Evolutionary conservation across 2,329 filamentous ascomycete genomes (phyloP), one percentile per base, ranked within the genome.

Genomic region (Clonostachys rhizophaga): DNA sequence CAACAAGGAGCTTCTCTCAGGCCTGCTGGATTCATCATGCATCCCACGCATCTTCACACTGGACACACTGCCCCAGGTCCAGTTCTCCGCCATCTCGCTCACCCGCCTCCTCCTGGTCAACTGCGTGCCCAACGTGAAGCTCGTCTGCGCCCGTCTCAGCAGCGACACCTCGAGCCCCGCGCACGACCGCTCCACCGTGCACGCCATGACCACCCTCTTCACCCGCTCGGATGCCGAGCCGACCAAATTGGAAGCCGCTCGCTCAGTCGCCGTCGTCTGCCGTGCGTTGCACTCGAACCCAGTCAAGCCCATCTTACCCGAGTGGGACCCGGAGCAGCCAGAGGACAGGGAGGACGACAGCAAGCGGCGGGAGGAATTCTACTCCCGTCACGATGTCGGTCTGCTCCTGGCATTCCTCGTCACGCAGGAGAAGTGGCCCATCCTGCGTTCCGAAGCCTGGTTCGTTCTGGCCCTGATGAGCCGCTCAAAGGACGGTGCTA

Each of bases 401-500:
- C 56, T 63, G 8, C 64, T 72, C 0, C 65, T 86, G 7, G 57
- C 69, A 2, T 79, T 74, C 53, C 70, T 85, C 24, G 66, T 82
- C 20, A 72, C 68, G 3, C 81, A 85, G 55, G 64, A 61, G 4
- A 82, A 79, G 52, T 85, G 80, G 70, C 77, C 79, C 0, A 68
- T 75, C 3, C 66, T 86, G 3, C 71, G 78, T 16, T 81, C 79
- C 37, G 82, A 86, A 56, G 71, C 75, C 4, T 79, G 81, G 74
- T 84, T 85, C 51, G 73, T 82, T 6, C 70, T 83, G 45, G 82
- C 82, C 3, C 70, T 85, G 34, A 78, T 84, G 71, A 72, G 74
- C 39, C 71, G 79, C 30, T 72, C 74, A 2, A 47, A 57, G 2
- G 72, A 77, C 35, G 79, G 79, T 8, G 73, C 76, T 3, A 55